Evolutionary conservation across 345 rosid genomes (phyloP).

Genomic region (Citrus trifoliata): DNA sequence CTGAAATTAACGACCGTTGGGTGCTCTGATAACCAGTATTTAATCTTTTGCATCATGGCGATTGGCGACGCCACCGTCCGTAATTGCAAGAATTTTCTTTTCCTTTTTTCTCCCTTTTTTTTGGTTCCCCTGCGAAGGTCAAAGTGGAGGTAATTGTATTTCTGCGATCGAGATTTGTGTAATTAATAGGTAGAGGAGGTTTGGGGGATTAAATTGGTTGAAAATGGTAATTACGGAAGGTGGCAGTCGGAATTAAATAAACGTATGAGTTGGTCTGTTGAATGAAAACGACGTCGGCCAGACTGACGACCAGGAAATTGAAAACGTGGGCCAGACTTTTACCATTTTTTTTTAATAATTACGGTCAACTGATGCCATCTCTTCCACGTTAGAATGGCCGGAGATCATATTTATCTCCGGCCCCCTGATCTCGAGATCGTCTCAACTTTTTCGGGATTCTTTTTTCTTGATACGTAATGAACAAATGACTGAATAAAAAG

Average conservation of each 20-base stretch:
- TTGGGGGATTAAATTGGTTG: too few species aligned
- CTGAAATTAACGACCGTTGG: constrained; percentile 79
- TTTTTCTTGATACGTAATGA: background rate
- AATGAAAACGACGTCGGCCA: background rate
- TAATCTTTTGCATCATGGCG: constrained; percentile 11
- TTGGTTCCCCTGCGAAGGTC: too few species aligned
- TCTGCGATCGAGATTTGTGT: too few species aligned
- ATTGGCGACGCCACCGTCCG: too few species aligned
- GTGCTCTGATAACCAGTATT: constrained; percentile 66
- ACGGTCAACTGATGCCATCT: background rate
- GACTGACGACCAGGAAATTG: background rate
- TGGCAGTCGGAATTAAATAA: background rate
- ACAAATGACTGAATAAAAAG: background rate
- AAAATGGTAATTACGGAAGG: background rate
- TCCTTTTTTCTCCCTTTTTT: too few species aligned
- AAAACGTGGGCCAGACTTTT: background rate
- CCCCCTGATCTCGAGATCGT: background rate
- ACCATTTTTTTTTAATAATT: background rate
- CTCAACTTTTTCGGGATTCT: background rate
- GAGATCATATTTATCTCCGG: background rate
- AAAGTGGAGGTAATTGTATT: too few species aligned
- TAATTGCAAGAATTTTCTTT: too few species aligned
- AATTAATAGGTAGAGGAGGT: too few species aligned
- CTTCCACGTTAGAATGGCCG: background rate
- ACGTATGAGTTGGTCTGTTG: background rate